Conservation (phyloP, 1,284 basidiomycete genomes). For the Ceratobasidium sp. region DNA sequence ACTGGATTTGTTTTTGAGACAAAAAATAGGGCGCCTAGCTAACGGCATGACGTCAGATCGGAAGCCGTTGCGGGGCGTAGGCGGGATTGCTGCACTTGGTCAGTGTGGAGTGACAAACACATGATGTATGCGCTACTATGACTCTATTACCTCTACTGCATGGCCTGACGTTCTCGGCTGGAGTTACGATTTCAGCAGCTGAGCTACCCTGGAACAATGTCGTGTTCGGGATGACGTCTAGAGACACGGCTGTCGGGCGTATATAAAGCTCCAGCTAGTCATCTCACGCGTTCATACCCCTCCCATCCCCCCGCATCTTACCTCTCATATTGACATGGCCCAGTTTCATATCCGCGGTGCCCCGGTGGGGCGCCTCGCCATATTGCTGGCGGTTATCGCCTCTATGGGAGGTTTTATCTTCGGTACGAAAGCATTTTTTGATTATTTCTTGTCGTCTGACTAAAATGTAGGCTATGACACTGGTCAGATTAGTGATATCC, state of each 20-base stretch:
- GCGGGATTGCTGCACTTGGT: slow-evolving; percentile 12
- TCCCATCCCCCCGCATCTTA: background rate
- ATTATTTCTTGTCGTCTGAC: slow-evolving; percentile 11
- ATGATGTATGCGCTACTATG: slow-evolving; percentile 1
- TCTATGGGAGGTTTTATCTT: slow-evolving; percentile 85
- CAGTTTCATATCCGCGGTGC: slow-evolving; percentile 34
- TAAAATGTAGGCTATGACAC: slow-evolving; percentile 65
- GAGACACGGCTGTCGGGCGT: background rate
- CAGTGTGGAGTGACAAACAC: background rate
- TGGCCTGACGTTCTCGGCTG: slow-evolving; percentile 16
- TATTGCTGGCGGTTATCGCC: slow-evolving; percentile 74
- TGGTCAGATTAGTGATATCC: slow-evolving; percentile 80
- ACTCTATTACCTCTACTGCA: background rate
- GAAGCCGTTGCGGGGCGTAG: background rate
- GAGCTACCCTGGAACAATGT: slow-evolving; percentile 15
- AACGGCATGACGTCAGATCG: slow-evolving; percentile 18
- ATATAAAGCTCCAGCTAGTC: slow-evolving; percentile 6
- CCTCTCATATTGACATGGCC: slow-evolving; percentile 4
- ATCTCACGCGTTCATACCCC: slow-evolving; percentile 11
- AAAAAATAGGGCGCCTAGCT: background rate
- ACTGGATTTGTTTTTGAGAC: background rate
- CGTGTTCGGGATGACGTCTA: slow-evolving; percentile 6
- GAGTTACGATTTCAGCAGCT: slow-evolving; percentile 22
- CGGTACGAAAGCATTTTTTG: slow-evolving; percentile 55
- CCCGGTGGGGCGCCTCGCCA: slow-evolving; percentile 60